Percentiles rank a stretch among this genome's conserved stretches.
Evolutionary conservation across 2,329 filamentous ascomycete species (phyloP).

Genomic region (Nakataea oryzae): DNA sequence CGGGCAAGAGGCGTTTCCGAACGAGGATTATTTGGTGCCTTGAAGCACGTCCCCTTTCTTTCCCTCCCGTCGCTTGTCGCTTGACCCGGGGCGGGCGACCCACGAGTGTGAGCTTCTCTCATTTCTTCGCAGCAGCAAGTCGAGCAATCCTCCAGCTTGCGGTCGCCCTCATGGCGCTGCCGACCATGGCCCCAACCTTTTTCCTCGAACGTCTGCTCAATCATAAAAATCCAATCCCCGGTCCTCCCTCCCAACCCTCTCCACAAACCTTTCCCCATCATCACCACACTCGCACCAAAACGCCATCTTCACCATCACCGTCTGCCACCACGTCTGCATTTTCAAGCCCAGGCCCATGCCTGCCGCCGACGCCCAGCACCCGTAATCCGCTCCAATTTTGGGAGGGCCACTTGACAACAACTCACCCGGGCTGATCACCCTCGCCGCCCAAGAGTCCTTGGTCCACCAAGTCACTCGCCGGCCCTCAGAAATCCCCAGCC

Average conservation of each 20-base stretch:
- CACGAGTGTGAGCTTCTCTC: conserved; percentile 5
- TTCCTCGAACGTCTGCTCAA: conserved; percentile 2
- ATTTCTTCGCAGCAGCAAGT: conserved; percentile 4
- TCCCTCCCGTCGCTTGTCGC: conserved; percentile 7
- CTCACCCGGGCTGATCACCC: background rate
- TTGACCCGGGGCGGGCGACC: conserved; percentile 5
- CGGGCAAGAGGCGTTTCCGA: background rate
- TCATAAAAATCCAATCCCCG: conserved; percentile 11
- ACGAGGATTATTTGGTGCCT: too few relatives aligned
- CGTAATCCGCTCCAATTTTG: background rate
- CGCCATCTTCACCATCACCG: conserved; percentile 11
- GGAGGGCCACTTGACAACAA: background rate
- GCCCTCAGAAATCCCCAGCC: background rate
- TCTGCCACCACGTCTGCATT: conserved; percentile 1
- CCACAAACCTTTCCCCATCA: conserved; percentile 10
- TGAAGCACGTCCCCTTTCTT: background rate
- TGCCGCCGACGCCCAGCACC: conserved; percentile 2
- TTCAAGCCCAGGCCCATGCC: conserved; percentile 1
- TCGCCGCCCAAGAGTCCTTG: background rate
- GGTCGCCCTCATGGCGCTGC: conserved; percentile 7
- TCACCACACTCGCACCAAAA: conserved; percentile 10
- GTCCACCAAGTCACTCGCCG: background rate
- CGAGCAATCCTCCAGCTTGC: conserved; percentile 3
- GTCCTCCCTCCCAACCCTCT: conserved; percentile 8
- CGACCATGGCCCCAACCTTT: conserved; percentile 13